Evolutionary conservation across 2,329 filamentous ascomycete genomes (phyloP), one percentile per base, ranked within the genome.

Genomic region (Dactylellina cionopaga): DNA sequence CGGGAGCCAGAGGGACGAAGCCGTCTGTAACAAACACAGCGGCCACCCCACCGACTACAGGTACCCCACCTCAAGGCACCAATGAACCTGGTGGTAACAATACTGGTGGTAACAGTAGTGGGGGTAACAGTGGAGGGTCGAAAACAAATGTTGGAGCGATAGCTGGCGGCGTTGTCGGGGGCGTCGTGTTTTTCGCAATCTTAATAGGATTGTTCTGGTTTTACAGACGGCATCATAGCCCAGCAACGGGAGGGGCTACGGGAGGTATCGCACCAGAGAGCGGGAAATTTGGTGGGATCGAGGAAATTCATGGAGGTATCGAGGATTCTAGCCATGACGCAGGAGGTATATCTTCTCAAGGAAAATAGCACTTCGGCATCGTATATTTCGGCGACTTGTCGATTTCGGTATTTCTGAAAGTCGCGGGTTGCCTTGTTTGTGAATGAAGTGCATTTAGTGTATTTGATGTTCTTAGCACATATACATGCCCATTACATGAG

Each of bases 121-220:
- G 25, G 22, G 37, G 35, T 19, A 43, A 27, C 24, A 44, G 7
- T 25, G 27, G 13, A 11, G 17, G 29, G 9, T 64, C 59, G n/a
- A 15, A 49, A 2, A 76, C 79, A 5, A 78, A 79, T 58, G 75
- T 81, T 7, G 83, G 82, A 3, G 79, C 83, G n/a, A 84, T 85
- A 43, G 82, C 78, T 3, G 83, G 83, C 6, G 83, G 83, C 24
- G 79, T 80, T 1, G 81, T 84, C 7, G 83, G 83, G n/a, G 83
- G 83, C 10, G 80, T 83, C 2, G 81, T 77, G 0, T 79, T 77
- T 19, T 74, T 84, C 15, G 81, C 77, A 1, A 76, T 84, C 13
- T 76, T 84, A 39, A 80, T 77, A 17, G 72, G 79, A 4, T 79
- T 76, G 5, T 77, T 79, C 35, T 84, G 82, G 76, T 80, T 83